These are phyloP conservation scores for Iris macrosiphon DNA, from an alignment of 106 monocot genomes.

Conservation along the genomic window DNA sequence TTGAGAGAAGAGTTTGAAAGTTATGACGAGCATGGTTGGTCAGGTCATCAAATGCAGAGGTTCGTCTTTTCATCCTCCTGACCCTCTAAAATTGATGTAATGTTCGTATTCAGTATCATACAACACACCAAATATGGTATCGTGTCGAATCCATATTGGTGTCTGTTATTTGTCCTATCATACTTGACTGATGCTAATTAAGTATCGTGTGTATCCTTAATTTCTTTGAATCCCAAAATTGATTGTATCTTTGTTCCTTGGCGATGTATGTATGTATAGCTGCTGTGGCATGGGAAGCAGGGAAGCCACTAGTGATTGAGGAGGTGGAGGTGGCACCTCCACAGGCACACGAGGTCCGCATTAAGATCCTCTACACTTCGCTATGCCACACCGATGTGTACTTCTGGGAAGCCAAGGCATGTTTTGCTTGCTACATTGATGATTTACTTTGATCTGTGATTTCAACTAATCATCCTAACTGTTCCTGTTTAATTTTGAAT, in stretches of 20 bases:
- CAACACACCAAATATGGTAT: too few relatives aligned
- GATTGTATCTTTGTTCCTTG: too few relatives aligned
- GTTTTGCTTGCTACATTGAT: not conserved
- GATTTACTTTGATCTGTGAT: not conserved
- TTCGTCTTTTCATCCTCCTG: too few relatives aligned
- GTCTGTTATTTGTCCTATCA: too few relatives aligned
- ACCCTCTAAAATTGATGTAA: too few relatives aligned
- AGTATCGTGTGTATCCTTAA: too few relatives aligned
- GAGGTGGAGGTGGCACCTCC: conserved; percentile 82
- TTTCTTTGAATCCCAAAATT: too few relatives aligned
- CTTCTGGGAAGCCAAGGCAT: conserved; percentile 84
- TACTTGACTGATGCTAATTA: too few relatives aligned
- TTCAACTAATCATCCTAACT: not conserved
- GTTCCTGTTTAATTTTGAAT: too few relatives aligned
- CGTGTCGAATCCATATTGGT: too few relatives aligned
- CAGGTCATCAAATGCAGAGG: conserved; percentile 65
- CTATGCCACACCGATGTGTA: conserved; percentile 77
- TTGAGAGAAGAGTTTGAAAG: too few relatives aligned
- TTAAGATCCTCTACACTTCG: conserved; percentile 64
- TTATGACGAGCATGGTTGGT: conserved; percentile 29
- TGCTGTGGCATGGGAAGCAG: conserved; percentile 78
- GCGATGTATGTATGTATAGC: conserved; percentile 31
- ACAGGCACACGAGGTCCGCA: conserved; percentile 54
- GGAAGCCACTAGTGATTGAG: conserved; percentile 68
- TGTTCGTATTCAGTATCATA: too few relatives aligned